Conservation (phyloP, 1,284 basidiomycete species). For the Fomitopsis pinicola region DNA sequence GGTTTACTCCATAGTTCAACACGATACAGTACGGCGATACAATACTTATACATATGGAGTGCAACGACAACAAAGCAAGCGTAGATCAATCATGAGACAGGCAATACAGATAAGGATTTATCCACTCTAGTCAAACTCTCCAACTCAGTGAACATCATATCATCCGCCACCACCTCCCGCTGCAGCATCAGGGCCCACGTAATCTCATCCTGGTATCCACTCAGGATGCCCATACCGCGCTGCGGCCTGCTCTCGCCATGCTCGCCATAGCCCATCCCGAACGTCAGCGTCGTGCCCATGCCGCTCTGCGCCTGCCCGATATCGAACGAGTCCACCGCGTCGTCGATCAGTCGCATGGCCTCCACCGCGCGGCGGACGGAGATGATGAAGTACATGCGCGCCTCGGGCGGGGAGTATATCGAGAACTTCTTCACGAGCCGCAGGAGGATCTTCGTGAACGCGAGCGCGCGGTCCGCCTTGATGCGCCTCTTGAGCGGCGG, state of each 20-base stretch:
- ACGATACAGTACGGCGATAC: constrained; percentile 1
- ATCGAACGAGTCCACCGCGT: constrained; percentile 72
- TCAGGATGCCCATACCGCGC: constrained; percentile 71
- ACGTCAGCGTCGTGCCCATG: constrained; percentile 54
- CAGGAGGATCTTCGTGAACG: constrained; percentile 60
- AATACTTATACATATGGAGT: constrained; percentile 19
- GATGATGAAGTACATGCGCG: constrained; percentile 53
- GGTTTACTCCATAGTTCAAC: background rate
- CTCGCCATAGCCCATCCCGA: constrained; percentile 77
- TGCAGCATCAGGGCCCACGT: constrained; percentile 66
- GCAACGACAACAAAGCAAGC: constrained; percentile 13
- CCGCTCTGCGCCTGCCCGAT: constrained; percentile 40
- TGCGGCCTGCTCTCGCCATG: constrained; percentile 60
- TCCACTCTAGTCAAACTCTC: constrained; percentile 69
- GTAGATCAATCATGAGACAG: constrained; percentile 9
- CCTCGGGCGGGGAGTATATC: constrained; percentile 40
- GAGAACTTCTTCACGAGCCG: constrained; percentile 62
- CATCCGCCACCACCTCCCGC: constrained; percentile 54
- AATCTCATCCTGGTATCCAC: constrained; percentile 62
- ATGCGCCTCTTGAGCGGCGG: constrained; percentile 68
- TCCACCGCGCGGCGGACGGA: constrained; percentile 78
- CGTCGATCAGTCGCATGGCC: constrained; percentile 82
- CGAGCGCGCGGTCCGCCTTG: constrained; percentile 54
- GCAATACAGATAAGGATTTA: constrained; percentile 21
- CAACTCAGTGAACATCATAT: constrained; percentile 67